phyloP scores from a whole-genome alignment of 495 filamentous ascomycete species.

The Aspergillus campestris region DNA sequence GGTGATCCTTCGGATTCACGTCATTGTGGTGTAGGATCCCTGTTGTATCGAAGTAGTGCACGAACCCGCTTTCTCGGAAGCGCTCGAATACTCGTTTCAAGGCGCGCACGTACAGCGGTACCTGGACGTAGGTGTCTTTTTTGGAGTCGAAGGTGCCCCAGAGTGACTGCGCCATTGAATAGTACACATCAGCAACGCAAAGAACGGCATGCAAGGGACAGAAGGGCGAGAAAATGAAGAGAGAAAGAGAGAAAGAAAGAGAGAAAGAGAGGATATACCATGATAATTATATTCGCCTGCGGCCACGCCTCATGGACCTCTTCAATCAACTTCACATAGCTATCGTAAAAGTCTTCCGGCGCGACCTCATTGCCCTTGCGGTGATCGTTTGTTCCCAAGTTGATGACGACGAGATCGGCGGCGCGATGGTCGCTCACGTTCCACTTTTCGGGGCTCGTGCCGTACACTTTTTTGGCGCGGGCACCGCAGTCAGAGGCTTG shows the following conservation, averaged over 20 bases:
- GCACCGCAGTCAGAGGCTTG: constrained; percentile 51
- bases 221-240: neutral
- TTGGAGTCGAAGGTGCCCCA: constrained; percentile 50
- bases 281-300: constrained; percentile 52
- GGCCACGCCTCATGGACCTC: constrained; percentile 55
- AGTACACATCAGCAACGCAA: neutral
- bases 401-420: constrained; percentile 59
- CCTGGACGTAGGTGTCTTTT: constrained; percentile 46
- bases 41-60: constrained; percentile 60
- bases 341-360: constrained; percentile 41
- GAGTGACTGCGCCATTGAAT: constrained; percentile 37
- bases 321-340: constrained; percentile 51
- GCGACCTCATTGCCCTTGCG: constrained; percentile 52
- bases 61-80: constrained; percentile 50
- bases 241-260: neutral
- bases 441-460: constrained; percentile 49
- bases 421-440: constrained; percentile 50
- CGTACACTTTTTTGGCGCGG: constrained; percentile 43
- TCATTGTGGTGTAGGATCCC: constrained; percentile 65
- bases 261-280: constrained; percentile 31
- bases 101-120: constrained; percentile 41
- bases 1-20: constrained; percentile 54
- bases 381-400: constrained; percentile 61
- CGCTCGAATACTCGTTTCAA: constrained; percentile 46
- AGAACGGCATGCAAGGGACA: too few relatives aligned